These are phyloP conservation scores for Penicillium paneum DNA, from an alignment of 2,329 filamentous ascomycete species.

Conservation along the genomic window DNA sequence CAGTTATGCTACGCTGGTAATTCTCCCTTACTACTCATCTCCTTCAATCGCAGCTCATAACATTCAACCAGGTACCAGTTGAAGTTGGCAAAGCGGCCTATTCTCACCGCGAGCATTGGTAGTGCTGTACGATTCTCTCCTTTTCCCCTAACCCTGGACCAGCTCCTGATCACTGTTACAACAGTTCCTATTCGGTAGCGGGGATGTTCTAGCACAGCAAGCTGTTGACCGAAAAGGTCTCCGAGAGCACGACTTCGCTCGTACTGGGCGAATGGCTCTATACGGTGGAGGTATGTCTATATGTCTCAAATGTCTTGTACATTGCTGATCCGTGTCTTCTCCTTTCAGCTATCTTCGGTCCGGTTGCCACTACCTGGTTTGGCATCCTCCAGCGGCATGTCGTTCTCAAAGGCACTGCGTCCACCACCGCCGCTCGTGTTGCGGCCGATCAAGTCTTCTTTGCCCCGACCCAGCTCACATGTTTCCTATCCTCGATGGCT, in stretches of 20 bases:
- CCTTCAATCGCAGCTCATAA: slow-evolving; percentile 15
- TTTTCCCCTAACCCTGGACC: neutral
- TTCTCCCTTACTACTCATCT: slow-evolving; percentile 10
- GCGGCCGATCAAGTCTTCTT: slow-evolving; percentile 77
- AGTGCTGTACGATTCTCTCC: slow-evolving; percentile 58
- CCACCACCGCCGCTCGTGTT: slow-evolving; percentile 74
- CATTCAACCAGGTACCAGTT: slow-evolving; percentile 71
- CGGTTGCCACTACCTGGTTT: slow-evolving; percentile 85
- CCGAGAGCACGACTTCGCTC: slow-evolving; percentile 65
- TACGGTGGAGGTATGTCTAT: slow-evolving; percentile 48
- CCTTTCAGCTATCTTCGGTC: slow-evolving; percentile 70
- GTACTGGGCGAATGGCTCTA: slow-evolving; percentile 49
- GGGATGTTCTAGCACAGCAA: slow-evolving; percentile 89
- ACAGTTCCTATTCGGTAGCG: slow-evolving; percentile 81
- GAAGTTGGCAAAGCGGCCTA: slow-evolving; percentile 72
- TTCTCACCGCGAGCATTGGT: slow-evolving; percentile 87
- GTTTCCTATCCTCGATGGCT: slow-evolving; percentile 83
- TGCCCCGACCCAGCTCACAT: slow-evolving; percentile 75
- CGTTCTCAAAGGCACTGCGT: slow-evolving; percentile 60
- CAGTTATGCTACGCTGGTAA: slow-evolving; percentile 39
- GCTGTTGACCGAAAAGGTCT: slow-evolving; percentile 76
- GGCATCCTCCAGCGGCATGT: slow-evolving; percentile 70
- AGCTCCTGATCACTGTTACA: neutral
- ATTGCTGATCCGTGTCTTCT: neutral
- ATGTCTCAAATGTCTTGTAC: neutral